Evolutionary conservation across 129 eudicot genomes (phyloP), one percentile per base, ranked within the genome.

Genomic region (Dittrichia graveolens): DNA sequence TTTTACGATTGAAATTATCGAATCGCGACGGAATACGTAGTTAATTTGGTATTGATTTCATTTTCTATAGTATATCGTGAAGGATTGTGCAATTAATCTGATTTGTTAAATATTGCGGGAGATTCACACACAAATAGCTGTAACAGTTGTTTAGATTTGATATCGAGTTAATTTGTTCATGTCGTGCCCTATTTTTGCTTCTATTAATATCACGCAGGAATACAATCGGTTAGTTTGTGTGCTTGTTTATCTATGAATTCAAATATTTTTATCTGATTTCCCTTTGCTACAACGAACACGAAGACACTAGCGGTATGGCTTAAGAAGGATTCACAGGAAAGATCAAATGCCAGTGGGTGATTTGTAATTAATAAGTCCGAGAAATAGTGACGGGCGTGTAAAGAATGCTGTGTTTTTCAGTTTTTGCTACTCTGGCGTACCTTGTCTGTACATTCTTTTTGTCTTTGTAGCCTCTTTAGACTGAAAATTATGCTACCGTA

Each of bases 101-200:
- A 41, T 40, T 38, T 70, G 53, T 54, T 39, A 10, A 19, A 53
- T 18, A 44, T 69, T 7, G 57, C 57, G 16, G 7, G 64, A 54
- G 64, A 41, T 19, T 57, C 16, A 35, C 66, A 43, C 57, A 71
- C 44, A 24, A 44, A 7, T 39, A 47, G 46, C 5, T 13, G 61
- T 54, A 34, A 34, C 54, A 64, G 46, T 3, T 60, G 47, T 48
- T 77, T 43, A 40, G 62, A 12, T 69, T 35, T 4, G 12, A 15
- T 1, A 47, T 43, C 6, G 68, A 42, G 35, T 76, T 8, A 2
- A 39, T 52, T 34, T 64, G 41, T 52, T 74, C 54, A 41, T 53
- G 5, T 44, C 79, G 19, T 64, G 64, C 79, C 72, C 79, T 75
- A 75, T 8, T 24, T 75, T 65, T 54, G 57, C 65, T 55, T 52